Conservation (phyloP, 2,329 filamentous ascomycete genomes). For the Plenodomus lindquistii region DNA sequence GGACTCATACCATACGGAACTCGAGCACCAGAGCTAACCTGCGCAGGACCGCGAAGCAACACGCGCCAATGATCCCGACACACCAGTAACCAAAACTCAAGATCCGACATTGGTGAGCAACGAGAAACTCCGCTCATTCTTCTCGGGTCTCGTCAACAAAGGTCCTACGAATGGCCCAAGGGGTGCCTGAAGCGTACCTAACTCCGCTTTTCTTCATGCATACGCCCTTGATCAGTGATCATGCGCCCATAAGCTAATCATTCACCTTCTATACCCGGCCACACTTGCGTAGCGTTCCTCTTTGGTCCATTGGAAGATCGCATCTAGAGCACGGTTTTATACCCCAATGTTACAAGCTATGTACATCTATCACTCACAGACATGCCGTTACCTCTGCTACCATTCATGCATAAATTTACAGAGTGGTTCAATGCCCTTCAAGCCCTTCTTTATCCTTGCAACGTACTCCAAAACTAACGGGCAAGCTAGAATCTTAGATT, state of each 20-base stretch:
- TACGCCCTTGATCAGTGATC: not conserved
- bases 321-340: not conserved
- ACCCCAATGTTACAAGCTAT: not conserved
- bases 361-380: not conserved
- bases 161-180: constrained; percentile 31
- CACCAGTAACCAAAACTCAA: constrained; percentile 27
- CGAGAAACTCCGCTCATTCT: constrained; percentile 46
- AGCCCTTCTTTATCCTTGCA: too few relatives aligned
- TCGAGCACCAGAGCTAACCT: constrained; percentile 12
- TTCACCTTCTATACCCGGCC: not conserved
- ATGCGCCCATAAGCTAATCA: not conserved
- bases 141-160: constrained; percentile 44
- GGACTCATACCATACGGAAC: not conserved
- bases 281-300: not conserved
- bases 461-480: too few relatives aligned
- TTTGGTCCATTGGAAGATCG: not conserved
- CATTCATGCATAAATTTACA: too few relatives aligned
- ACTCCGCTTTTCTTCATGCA: not conserved
- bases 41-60: constrained; percentile 44
- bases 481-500: too few relatives aligned
- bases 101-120: constrained; percentile 43
- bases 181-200: constrained; percentile 9
- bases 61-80: constrained; percentile 32
- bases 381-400: too few relatives aligned
- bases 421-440: too few relatives aligned